phyloP scores from a whole-genome alignment of 2,329 filamentous ascomycete genomes.

The Ilyonectria mors-panacis region DNA sequence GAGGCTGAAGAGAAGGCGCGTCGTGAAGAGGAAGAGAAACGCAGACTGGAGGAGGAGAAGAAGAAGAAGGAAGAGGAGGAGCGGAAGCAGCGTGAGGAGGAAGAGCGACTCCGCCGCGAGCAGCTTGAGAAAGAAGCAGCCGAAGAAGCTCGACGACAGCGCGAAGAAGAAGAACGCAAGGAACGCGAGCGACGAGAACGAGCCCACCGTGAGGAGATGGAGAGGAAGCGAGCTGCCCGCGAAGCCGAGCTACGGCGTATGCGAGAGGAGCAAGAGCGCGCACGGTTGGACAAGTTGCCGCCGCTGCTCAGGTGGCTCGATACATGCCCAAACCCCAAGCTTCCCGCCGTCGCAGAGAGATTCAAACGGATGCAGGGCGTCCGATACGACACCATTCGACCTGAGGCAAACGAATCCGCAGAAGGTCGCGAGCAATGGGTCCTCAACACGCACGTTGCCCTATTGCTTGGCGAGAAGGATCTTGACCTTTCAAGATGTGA shows the following conservation, averaged over 20 bases:
- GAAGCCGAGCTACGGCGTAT: slow-evolving; percentile 67
- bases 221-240: slow-evolving; percentile 64
- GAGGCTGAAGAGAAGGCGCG: slow-evolving; percentile 55
- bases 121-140: slow-evolving; percentile 64
- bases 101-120: slow-evolving; percentile 62
- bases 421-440: slow-evolving; percentile 77
- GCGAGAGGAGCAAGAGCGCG: slow-evolving; percentile 69
- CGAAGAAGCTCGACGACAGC: slow-evolving; percentile 64
- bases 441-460: slow-evolving; percentile 74
- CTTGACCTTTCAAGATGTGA: slow-evolving; percentile 72
- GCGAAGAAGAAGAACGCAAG: slow-evolving; percentile 67
- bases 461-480: slow-evolving; percentile 77
- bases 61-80: slow-evolving; percentile 57
- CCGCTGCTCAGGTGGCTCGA: slow-evolving; percentile 75
- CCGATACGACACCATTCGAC: slow-evolving; percentile 74
- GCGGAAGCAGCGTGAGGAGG: slow-evolving; percentile 59
- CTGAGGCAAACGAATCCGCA: slow-evolving; percentile 65
- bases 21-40: slow-evolving; percentile 57
- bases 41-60: slow-evolving; percentile 57
- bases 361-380: slow-evolving; percentile 73
- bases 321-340: slow-evolving; percentile 65
- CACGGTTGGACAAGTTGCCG: slow-evolving; percentile 70
- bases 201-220: slow-evolving; percentile 61
- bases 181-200: slow-evolving; percentile 65
- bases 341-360: slow-evolving; percentile 64